Evolutionary conservation across 1,284 basidiomycete genomes (phyloP), one percentile per base, ranked within the genome.

Genomic region (Cutaneotrichosporon spelunceum): DNA sequence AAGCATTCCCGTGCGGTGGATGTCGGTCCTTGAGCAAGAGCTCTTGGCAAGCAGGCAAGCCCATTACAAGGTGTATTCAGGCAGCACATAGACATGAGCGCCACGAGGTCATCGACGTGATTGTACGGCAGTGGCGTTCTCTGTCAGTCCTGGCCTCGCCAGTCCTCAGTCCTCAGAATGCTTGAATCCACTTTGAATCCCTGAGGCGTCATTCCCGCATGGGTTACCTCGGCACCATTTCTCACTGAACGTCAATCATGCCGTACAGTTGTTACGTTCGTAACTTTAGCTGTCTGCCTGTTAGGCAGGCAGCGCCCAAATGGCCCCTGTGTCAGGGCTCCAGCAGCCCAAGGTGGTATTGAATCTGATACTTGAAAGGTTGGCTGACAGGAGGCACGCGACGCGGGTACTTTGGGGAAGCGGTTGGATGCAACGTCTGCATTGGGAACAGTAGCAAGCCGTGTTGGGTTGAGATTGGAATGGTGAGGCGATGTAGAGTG

Each of bases 211-310:
- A 19, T 49, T 49, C 47, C 47, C 47, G 47, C 47, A 13, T 26
- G 47, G 16, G 26, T 49, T 49, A 49, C 47, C 47, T 49, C 47
- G 47, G 47, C 47, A 49, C 24, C 24, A 49, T 49, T 49, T 49
- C 11, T 13, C 24, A 13, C 14, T 49, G 26, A 49, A 27, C 47
- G 24, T 53, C 52, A 53, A 53, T 53, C 52, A 53, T 53, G 52
- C 33, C 52, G 52, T 53, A 53, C 27, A n/a, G 2, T 13, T 10
- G 52, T 53, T 53, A 53, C 52, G 52, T 53, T 30, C 19, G n/a
- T 33, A 53, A 53, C 52, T 53, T 24, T 53, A 53, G 44, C n/a
- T 47, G 44, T 7, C 19, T 44, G 42, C 8, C 30, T 33, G 30
- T 9, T 11, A 33, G n/a, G 42, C 42, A n/a, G 14, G 21, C 16